Evolutionary conservation across 2,329 filamentous ascomycete species (phyloP), one percentile per base, ranked within the genome.

Genomic region (Cladophialophora chaetospira): DNA sequence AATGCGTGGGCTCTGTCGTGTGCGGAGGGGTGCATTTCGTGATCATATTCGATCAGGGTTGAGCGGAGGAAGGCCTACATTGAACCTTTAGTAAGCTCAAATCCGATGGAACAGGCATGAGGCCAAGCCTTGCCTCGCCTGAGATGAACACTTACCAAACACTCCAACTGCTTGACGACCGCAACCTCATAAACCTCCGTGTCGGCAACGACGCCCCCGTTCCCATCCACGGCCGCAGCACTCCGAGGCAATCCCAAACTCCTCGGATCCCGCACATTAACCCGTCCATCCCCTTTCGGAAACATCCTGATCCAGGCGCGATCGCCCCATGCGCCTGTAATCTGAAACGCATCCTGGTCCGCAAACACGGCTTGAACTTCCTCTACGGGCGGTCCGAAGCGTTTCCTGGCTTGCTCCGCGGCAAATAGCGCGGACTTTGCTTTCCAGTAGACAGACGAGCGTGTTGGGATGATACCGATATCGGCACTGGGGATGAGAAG

Each of bases 101-200:
- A 28, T 3, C 8, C 10, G 9, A 13, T 45, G n/a, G n/a, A n/a
- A n/a, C n/a, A n/a, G n/a, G n/a, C n/a, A n/a, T n/a, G n/a, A n/a
- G n/a, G 40, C 10, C 5, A 13, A 26, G 19, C 40, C 15, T 6
- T 15, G 25, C 11, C 17, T 21, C 3, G 40, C 19, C 15, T 6
- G 17, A 8, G 46, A 11, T 13, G 26, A n/a, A 35, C n/a, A 38
- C 52, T 36, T 50, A 56, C 47, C 53, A 60, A 38, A 36, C 57
- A 60, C 11, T 53, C 53, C 28, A 60, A 49, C 25, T 60, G 47
- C 21, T 42, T 28, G 25, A 60, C 28, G 17, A 60, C 43, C 5
- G 57, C 55, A 5, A 60, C 57, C n/a, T 60, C 49, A 26, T 57
- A 60, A 11, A 60, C 26, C 19, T 60, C 48, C 10, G 45, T 49